Percentiles rank a stretch among this genome's conserved stretches.
These are phyloP conservation scores for Neophaeococcomyces aloes DNA, from an alignment of 2,329 filamentous ascomycete genomes.

Conservation along the genomic window DNA sequence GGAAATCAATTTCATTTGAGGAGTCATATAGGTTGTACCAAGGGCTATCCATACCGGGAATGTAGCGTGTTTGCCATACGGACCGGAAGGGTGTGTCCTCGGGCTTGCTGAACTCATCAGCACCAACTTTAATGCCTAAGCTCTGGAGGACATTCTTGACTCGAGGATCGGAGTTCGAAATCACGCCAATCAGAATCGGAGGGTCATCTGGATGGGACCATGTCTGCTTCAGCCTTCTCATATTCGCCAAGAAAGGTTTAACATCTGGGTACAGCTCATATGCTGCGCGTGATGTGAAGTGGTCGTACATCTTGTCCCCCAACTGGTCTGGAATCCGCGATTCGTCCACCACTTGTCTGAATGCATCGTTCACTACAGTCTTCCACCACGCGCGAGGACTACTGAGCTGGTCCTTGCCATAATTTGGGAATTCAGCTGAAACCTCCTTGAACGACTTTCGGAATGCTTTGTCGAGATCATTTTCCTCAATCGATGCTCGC, in stretches of 20 bases:
- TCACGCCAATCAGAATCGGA: conserved; percentile 30
- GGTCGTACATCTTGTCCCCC: conserved; percentile 27
- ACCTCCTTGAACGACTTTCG: conserved; percentile 28
- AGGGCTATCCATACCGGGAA: conserved; percentile 10
- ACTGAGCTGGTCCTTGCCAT: conserved; percentile 31
- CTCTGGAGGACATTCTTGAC: conserved; percentile 31
- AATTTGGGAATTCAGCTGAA: conserved; percentile 30
- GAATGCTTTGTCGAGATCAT: conserved; percentile 26
- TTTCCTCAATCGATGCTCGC: conserved; percentile 15
- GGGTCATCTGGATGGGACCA: conserved; percentile 18
- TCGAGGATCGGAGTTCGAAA: conserved; percentile 39
- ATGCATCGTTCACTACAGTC: conserved; percentile 31
- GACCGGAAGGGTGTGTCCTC: too few species aligned
- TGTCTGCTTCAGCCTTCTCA: conserved; percentile 22
- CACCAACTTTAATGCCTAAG: conserved; percentile 30
- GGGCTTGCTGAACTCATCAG: too few species aligned
- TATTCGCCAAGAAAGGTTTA: conserved; percentile 26
- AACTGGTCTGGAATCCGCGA: conserved; percentile 26
- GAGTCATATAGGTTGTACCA: conserved; percentile 9
- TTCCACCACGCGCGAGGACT: conserved; percentile 37
- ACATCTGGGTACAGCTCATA: conserved; percentile 35
- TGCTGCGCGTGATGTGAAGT: conserved; percentile 31
- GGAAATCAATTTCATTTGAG: conserved; percentile 31
- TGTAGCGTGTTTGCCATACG: too few species aligned
- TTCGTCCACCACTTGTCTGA: conserved; percentile 22